Evolutionary conservation across 164 flowering plant genomes (phyloP).

Genomic region (grape (Vitis vinifera)): DNA sequence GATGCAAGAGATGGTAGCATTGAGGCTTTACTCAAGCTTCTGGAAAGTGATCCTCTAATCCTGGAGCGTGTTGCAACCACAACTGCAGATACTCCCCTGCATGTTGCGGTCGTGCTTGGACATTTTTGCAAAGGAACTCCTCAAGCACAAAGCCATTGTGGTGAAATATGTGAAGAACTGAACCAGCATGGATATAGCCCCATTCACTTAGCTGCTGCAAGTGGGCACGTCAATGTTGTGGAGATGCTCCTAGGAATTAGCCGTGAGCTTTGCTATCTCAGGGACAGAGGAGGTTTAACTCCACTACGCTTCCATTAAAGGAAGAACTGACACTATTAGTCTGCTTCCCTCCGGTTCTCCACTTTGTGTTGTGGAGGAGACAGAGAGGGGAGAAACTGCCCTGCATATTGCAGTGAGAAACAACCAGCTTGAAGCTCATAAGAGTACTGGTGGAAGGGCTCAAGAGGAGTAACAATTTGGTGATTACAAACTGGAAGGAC

Average conservation of each 20-base stretch:
- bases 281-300: no score
- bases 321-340: no score
- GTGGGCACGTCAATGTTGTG: not conserved
- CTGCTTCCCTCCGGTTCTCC: not conserved
- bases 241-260: not conserved
- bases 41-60: conserved; percentile 1
- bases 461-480: not conserved
- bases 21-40: not conserved
- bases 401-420: not conserved
- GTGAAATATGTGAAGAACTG: not conserved
- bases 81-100: conserved; percentile 5
- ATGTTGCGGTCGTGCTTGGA: not conserved
- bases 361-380: not conserved
- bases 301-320: no score
- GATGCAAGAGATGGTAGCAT: conserved; percentile 3
- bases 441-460: not conserved
- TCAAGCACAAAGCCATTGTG: no score
- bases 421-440: not conserved
- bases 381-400: no score
- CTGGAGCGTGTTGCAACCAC: not conserved
- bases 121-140: conserved; percentile 1
- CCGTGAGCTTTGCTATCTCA: no score
- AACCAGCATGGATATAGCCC: not conserved
- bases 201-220: not conserved
- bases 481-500: no score